A percentile compares a stretch with the other conserved stretches of the same genome.
Evolutionary conservation across 129 eudicot species (phyloP).

Genomic region (Ambrosia trifida): DNA sequence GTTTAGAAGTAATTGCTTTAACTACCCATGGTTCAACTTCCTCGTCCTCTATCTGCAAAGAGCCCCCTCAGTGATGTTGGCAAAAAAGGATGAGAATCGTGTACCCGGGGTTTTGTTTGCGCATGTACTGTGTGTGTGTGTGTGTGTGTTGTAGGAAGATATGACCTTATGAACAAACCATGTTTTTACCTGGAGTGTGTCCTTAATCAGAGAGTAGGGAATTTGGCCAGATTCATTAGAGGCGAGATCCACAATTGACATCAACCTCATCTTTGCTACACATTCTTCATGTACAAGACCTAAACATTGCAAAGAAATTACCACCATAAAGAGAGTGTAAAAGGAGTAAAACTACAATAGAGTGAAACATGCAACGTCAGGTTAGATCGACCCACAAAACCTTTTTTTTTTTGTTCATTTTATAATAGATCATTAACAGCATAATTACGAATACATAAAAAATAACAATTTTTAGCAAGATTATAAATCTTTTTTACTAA

Average conservation of each 20-base stretch:
- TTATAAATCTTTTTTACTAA: neutral
- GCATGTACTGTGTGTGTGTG: neutral
- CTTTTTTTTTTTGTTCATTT: neutral
- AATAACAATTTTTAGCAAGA: neutral
- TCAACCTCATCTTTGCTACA: conserved; percentile 73
- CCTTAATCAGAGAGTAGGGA: conserved; percentile 64
- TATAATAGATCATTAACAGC: neutral
- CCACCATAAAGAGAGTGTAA: neutral
- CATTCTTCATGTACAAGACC: conserved; percentile 93
- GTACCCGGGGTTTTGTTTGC: neutral
- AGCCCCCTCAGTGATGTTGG: neutral
- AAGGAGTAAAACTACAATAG: neutral
- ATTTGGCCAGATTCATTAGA: conserved; percentile 61
- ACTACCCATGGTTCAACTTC: conserved; percentile 91
- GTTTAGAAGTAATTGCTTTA: conserved; percentile 70
- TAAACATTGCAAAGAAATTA: conserved; percentile 29
- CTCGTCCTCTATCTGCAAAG: conserved; percentile 58
- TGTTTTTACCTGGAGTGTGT: conserved; percentile 53
- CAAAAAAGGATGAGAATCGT: neutral
- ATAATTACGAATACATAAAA: neutral
- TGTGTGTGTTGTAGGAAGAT: neutral
- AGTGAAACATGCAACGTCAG: neutral
- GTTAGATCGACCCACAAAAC: neutral
- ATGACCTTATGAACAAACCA: neutral
- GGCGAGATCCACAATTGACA: conserved; percentile 84